Conservation (phyloP, 2,329 filamentous ascomycete genomes). For the Plectosphaerella plurivora region DNA sequence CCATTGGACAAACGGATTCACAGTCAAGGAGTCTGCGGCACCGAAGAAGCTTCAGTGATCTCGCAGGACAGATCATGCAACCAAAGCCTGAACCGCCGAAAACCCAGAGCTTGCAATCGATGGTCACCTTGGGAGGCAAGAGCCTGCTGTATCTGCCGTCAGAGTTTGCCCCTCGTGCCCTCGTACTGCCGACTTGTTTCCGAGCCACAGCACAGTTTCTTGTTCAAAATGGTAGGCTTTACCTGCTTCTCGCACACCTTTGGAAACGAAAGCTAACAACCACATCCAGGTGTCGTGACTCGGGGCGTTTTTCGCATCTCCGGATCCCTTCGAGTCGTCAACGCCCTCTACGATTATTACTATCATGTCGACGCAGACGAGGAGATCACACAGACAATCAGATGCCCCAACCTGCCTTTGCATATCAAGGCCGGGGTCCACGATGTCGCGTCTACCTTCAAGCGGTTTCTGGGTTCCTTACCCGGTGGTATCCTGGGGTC, state of each 20-base stretch:
- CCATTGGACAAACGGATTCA: background rate
- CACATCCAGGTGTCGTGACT: constrained; percentile 30
- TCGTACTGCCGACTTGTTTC: constrained; percentile 61
- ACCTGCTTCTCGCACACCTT: too few species aligned
- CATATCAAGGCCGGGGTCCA: constrained; percentile 58
- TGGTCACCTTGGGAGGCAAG: constrained; percentile 60
- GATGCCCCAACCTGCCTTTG: constrained; percentile 52
- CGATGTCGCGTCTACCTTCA: constrained; percentile 65
- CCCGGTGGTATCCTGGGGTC: constrained; percentile 65
- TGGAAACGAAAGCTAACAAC: constrained; percentile 10
- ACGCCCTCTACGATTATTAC: constrained; percentile 60
- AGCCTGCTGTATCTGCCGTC: constrained; percentile 56
- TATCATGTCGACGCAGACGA: constrained; percentile 42
- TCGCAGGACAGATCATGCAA: constrained; percentile 41
- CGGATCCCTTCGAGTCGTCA: constrained; percentile 52
- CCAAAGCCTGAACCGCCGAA: constrained; percentile 40
- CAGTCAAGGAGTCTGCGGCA: constrained; percentile 9
- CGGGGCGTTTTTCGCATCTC: constrained; percentile 61
- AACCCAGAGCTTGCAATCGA: constrained; percentile 48
- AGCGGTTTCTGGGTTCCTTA: constrained; percentile 57
- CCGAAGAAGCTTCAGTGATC: constrained; percentile 52
- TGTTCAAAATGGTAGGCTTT: constrained; percentile 49
- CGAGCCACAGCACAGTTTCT: constrained; percentile 63
- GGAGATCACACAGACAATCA: constrained; percentile 52
- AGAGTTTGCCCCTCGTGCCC: constrained; percentile 51